Percentiles rank a stretch among this genome's conserved stretches.
Evolutionary conservation across 306 rosid species (phyloP).

Genomic region (Potentilla sterilis): DNA sequence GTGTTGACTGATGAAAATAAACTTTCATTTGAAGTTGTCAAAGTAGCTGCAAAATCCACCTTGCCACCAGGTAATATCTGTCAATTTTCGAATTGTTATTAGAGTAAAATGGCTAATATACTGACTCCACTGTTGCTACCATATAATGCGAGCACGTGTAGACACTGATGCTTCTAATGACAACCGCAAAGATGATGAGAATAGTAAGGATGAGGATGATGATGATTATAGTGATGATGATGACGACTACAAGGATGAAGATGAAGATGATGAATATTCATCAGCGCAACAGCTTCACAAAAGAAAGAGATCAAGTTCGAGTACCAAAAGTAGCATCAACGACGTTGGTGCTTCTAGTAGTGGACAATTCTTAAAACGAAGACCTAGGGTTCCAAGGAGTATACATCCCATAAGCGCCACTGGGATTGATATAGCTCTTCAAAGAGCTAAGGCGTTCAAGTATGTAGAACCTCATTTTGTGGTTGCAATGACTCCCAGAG

Average conservation of each 20-base stretch:
- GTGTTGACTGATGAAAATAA: not conserved
- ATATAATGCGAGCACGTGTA: not conserved
- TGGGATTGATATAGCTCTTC: not conserved
- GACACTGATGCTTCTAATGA: not conserved
- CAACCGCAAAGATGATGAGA: not conserved
- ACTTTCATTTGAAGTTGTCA: slow-evolving; percentile 3
- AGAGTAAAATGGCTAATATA: not conserved
- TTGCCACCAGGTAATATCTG: not conserved
- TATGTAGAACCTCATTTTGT: not conserved
- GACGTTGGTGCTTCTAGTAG: not conserved
- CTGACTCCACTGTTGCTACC: not conserved
- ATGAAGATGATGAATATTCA: not conserved
- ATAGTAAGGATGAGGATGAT: not conserved
- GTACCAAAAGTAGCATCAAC: not conserved
- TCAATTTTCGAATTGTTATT: not conserved
- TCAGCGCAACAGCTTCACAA: not conserved
- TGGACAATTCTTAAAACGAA: not conserved
- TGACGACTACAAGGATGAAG: not conserved
- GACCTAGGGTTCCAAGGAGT: not conserved
- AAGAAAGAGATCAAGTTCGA: not conserved
- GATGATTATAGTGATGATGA: not conserved
- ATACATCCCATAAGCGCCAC: not conserved
- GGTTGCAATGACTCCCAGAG: not conserved
- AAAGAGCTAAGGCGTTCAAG: not conserved
- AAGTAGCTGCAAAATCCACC: not conserved